Evolutionary conservation across 2,329 filamentous ascomycete genomes (phyloP), one percentile per base, ranked within the genome.

Genomic region (Cryphonectria naterciae): DNA sequence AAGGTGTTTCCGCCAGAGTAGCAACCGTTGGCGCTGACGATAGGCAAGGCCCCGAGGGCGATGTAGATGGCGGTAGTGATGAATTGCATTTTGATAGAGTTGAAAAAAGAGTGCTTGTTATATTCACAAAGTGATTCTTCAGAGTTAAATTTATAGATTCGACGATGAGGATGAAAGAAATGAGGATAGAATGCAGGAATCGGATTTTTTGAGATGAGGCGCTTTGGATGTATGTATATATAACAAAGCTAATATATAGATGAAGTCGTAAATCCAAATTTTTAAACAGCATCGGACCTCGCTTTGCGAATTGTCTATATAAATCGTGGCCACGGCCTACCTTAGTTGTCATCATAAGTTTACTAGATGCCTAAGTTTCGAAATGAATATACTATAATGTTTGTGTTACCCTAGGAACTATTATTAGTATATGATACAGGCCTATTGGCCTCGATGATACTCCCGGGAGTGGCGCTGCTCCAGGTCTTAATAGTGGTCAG

Each of bases 21-120:
- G 58, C 58, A 61, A 35, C 58, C 58, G 35, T 61, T 61, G 58
- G 58, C 58, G 32, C 32, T 61, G 32, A 61, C 58, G 58, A 61
- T 61, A 17, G 58, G 58, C 58, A 61, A 35, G 28, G 58, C 58
- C 28, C 13, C 32, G 28, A 61, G 58, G 19, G 35, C 58, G 22
- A 35, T 35, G 28, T 61, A 61, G 15, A 61, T 22, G 58, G 58
- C 32, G 58, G 58, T 61, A 17, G 58, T 61, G 15, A 35, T 61
- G 28, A 61, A 61, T 28, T 61, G 58, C 58, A 61, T 61, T 22
- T 61, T 39, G 58, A 61, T 22, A 17, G 46, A 49, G 15, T 22
- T 22, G 17, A 22, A 49, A 19, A 49, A 11, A 39, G 19, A 49
- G 22, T n/a, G 46, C 19, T 6, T 49, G 46, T 49, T 22, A 15